A percentile compares a stretch with the other conserved stretches of the same genome.
Conservation (phyloP, 208 protist species). For the Leishmania amazonensis region DNA sequence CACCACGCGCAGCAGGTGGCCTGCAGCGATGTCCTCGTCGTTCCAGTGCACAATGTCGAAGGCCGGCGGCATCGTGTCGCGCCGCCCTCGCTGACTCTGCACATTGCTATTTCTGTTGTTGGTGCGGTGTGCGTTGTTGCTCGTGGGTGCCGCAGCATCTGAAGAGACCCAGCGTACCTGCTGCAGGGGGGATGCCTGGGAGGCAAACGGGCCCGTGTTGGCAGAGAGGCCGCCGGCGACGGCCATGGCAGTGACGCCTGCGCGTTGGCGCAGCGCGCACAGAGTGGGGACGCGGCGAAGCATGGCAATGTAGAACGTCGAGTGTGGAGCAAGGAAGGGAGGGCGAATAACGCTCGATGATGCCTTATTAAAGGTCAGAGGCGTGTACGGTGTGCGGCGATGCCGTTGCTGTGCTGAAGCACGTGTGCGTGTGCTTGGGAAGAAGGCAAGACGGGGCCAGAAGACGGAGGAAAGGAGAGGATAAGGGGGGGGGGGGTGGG, state of each 20-base stretch:
- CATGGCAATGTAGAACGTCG: slow-evolving; percentile 20
- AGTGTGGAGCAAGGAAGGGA: not conserved
- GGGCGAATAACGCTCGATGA: not conserved
- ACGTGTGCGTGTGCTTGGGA: not conserved
- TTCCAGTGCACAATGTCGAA: slow-evolving; percentile 91
- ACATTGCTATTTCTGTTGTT: slow-evolving; percentile 10
- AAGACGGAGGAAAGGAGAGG: not conserved
- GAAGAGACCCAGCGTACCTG: slow-evolving; percentile 15
- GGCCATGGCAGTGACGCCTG: slow-evolving; percentile 2
- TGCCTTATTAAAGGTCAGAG: not conserved
- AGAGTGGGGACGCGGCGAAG: slow-evolving; percentile 31
- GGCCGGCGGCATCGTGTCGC: slow-evolving; percentile 53
- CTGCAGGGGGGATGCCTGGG: not conserved
- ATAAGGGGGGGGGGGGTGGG: not conserved
- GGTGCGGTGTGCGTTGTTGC: slow-evolving; percentile 6
- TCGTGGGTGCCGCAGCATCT: slow-evolving; percentile 6
- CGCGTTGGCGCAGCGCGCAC: slow-evolving; percentile 3
- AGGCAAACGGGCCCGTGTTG: not conserved
- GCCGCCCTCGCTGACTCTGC: slow-evolving; percentile 37
- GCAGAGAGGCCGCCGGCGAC: slow-evolving; percentile 10
- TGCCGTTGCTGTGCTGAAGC: not conserved
- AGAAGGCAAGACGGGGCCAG: not conserved
- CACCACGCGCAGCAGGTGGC: slow-evolving; percentile 75
- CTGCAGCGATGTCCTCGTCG: slow-evolving; percentile 61
- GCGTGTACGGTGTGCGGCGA: not conserved